Evolutionary conservation across 1,139 yeast species (phyloP).

Genomic region (Pichia sp.): DNA sequence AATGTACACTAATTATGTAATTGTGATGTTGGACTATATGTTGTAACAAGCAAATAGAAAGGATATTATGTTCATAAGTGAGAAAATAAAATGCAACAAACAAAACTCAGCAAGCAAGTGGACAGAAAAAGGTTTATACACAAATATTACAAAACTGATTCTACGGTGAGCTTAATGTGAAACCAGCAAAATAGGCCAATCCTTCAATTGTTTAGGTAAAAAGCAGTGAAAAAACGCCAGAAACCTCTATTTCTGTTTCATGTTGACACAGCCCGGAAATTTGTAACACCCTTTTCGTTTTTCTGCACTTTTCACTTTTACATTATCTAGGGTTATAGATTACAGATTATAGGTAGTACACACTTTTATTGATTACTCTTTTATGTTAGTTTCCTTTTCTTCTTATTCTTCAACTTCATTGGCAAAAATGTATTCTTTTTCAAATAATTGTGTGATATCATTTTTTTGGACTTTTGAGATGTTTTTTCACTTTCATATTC

Average conservation of each 20-base stretch:
- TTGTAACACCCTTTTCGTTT: background rate
- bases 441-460: background rate
- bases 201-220: background rate
- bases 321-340: too few relatives aligned
- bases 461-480: too few relatives aligned
- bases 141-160: background rate
- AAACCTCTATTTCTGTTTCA: constrained; percentile 8
- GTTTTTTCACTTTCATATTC: background rate
- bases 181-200: background rate
- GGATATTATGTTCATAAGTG: background rate
- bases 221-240: background rate
- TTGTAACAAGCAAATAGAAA: background rate
- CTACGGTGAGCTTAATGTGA: background rate
- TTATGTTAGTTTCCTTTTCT: too few relatives aligned
- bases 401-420: too few relatives aligned
- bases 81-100: background rate
- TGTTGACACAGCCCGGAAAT: constrained; percentile 12
- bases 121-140: background rate
- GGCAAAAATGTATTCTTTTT: too few relatives aligned
- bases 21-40: background rate
- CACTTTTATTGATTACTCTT: background rate
- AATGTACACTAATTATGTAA: background rate
- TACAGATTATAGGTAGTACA: background rate
- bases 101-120: background rate
- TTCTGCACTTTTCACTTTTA: background rate